Evolutionary conservation across 2,329 filamentous ascomycete species (phyloP), one percentile per base, ranked within the genome.

Genomic region (Fusarium austroafricanum): DNA sequence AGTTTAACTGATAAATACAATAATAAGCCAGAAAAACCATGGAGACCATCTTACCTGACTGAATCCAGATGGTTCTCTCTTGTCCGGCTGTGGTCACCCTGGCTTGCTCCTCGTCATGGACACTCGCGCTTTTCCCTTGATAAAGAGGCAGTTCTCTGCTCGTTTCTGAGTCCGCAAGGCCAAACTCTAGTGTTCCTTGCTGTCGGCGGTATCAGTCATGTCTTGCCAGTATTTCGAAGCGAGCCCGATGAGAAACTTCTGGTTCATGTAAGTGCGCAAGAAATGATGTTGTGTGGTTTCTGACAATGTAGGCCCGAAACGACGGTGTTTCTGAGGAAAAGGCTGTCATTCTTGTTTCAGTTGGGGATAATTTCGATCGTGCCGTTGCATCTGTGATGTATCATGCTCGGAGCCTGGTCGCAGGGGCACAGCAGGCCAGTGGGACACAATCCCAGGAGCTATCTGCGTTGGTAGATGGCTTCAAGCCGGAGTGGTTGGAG

Each of bases 91-190:
- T 96, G 90, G 88, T 86, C 86, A 33, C 91, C 94, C 2, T 98
- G 95, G 95, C 81, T 97, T 12, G 93, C 91, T 10, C 95, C 95
- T n/a, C 84, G 93, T 38, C 94, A 97, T 76, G 94, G 94, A 14
- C 89, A 86, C 65, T 78, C 82, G 5, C 80, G 80, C 1, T 91
- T 97, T 57, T 80, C 81, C 6, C 82, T 94, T 6, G 90, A 93
- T 63, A 92, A 94, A 71, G 92, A 96, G 73, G 93, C 89, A 2
- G 79, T 97, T 3, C 76, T 97, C 18, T 89, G 90, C 60, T 92
- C 92, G 0, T 97, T 97, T 71, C 81, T 97, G 21, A 90, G 88
- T 23, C 77, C 82, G 0, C 83, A 91, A 68, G 94, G 95, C 0
- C 84, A 89, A 21, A 90, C 93, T 76, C 79, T 97, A 8, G 92